phyloP scores from a whole-genome alignment of 2,329 filamentous ascomycete species.

The Cordyceps fumosorosea region DNA sequence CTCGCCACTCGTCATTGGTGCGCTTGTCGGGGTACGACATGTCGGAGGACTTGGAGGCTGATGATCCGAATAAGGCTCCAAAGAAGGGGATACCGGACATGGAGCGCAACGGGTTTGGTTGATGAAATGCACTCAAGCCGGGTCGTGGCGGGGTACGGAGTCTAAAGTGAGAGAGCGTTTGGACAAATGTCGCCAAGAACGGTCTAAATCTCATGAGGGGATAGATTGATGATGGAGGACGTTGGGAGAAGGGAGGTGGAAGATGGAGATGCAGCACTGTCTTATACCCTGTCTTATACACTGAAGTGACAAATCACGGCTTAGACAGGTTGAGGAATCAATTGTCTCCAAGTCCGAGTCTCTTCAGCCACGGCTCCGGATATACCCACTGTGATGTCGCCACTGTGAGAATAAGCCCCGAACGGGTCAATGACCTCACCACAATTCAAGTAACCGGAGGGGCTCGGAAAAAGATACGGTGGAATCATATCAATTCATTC shows the following conservation, averaged over 20 bases:
- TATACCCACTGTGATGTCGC: slow-evolving; percentile 8
- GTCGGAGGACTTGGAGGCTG: slow-evolving; percentile 45
- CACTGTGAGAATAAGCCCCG: not conserved
- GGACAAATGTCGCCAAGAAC: slow-evolving; percentile 40
- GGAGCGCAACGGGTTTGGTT: slow-evolving; percentile 36
- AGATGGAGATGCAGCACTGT: not conserved
- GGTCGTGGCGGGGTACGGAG: slow-evolving; percentile 24
- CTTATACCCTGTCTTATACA: not conserved
- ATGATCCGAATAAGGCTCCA: slow-evolving; percentile 65
- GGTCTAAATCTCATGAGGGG: slow-evolving; percentile 44
- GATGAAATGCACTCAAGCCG: slow-evolving; percentile 16
- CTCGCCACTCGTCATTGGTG: slow-evolving; percentile 78
- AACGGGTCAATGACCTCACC: not conserved
- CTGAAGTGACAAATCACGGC: slow-evolving; percentile 10
- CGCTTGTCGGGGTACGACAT: slow-evolving; percentile 79
- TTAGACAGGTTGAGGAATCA: slow-evolving; percentile 9
- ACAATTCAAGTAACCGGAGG: not conserved
- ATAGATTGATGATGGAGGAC: not conserved
- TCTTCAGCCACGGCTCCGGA: slow-evolving; percentile 4
- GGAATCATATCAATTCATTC: not conserved
- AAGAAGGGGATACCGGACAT: slow-evolving; percentile 78
- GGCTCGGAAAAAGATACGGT: not conserved
- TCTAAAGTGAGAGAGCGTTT: slow-evolving; percentile 36
- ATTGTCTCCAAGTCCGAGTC: not conserved
- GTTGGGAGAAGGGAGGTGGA: not conserved